Evolutionary conservation across 768 basidiomycete genomes (phyloP), one percentile per base, ranked within the genome.

Genomic region (Paxillus ammoniavirescens): DNA sequence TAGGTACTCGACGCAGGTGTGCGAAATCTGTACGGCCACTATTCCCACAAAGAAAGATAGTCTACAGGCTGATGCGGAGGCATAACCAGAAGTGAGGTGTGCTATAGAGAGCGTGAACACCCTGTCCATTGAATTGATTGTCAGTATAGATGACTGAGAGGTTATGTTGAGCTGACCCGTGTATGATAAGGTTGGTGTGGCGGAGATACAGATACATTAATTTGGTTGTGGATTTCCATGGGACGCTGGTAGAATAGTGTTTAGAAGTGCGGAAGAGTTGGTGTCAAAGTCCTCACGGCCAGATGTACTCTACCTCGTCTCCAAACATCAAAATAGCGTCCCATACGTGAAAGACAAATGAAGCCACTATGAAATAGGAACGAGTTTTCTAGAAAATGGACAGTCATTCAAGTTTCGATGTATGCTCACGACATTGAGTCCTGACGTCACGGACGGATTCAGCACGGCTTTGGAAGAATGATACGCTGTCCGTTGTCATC

Each of bases 271-370:
- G 3, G 10, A 30, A 33, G 33, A 23, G 23, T 44, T 9, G 30
- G n/a, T 12, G 18, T 13, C 21, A 23, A 8, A n/a, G 31, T 43
- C 31, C 66, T 55, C 13, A 68, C 67, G 63, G 58, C 67, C 67
- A 69, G 21, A 68, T 53, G 12, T 61, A 49, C 13, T 59, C 60
- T 1, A 65, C 61, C 43, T 69, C 67, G 12, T 55, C 60, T 42
- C 61, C 61, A 48, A 61, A 56, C 8, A 65, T 66, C 17, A 60
- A 38, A 5, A 63, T n/a, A 13, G 62, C 49, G 14, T 69, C 67
- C 44, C 60, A 69, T 13, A 66, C 44, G 18, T 65, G 56, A 17
- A 69, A 54, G 3, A 50, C 17, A 21, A 66, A 45, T 15, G 61
- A 59, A 6, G 66, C 63, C 26, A 61, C 67, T 68, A 42, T 31